Evolutionary conservation across 176 grass and related monocot genomes (phyloP).

Genomic region (Musa troglodytarum): DNA sequence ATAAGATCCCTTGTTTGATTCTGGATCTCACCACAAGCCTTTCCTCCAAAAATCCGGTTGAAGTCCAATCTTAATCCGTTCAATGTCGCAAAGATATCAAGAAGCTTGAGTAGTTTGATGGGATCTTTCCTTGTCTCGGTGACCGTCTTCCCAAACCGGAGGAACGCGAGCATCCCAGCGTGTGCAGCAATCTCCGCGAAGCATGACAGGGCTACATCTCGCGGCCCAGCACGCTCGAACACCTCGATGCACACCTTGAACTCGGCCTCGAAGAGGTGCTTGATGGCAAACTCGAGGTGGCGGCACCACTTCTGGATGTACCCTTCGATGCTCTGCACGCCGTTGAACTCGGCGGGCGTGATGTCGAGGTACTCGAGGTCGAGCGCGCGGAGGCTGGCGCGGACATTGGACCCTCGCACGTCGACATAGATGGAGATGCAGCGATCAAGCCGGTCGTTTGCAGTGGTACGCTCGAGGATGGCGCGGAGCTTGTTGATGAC

Average conservation of each 20-base stretch:
- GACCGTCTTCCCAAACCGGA: constrained; percentile 15
- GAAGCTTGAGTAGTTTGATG: constrained; percentile 23
- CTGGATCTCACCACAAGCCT: constrained; percentile 16
- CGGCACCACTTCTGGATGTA: constrained; percentile 12
- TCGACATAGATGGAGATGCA: constrained; percentile 15
- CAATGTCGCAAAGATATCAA: constrained; percentile 19
- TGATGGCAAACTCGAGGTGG: constrained; percentile 26
- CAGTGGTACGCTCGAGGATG: constrained; percentile 41
- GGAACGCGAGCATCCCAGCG: constrained; percentile 19
- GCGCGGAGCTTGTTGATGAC: constrained; percentile 48
- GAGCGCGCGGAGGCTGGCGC: constrained; percentile 17
- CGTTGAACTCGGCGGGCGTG: constrained; percentile 2
- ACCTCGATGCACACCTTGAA: constrained; percentile 21
- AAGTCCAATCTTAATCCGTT: constrained; percentile 16
- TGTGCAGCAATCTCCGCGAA: constrained; percentile 18
- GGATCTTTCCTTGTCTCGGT: constrained; percentile 22
- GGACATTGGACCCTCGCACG: constrained; percentile 16
- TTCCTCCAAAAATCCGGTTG: constrained; percentile 23
- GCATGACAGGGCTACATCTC: constrained; percentile 4
- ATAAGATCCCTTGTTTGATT: constrained; percentile 21
- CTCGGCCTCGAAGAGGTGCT: constrained; percentile 26
- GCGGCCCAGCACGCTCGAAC: constrained; percentile 5
- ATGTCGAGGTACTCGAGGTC: constrained; percentile 22
- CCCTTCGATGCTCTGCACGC: constrained; percentile 13
- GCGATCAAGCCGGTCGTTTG: constrained; percentile 21